Evolutionary conservation across 768 basidiomycete species (phyloP), one percentile per base, ranked within the genome.

Genomic region (Rhodotorula babjevae): DNA sequence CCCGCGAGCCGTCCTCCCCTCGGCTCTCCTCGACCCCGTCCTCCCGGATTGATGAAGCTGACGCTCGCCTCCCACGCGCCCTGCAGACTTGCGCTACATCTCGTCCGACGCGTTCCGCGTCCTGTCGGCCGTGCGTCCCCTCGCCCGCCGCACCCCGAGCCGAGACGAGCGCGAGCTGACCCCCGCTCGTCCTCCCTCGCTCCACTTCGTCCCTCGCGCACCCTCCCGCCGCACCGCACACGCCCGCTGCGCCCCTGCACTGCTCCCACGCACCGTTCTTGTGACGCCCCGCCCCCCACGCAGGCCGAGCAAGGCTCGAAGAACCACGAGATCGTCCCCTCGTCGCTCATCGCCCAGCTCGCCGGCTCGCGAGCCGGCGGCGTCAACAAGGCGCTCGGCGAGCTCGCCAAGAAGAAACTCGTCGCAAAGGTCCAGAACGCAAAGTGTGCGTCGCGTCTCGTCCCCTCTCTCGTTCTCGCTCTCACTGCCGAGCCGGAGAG

Each of bases 301-400:
- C 77, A 97, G 94, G 91, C 91, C 49, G 96, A 99, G 83, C 92
- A 95, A 85, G 96, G 95, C 29, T 93, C 91, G 9, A 96, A 96
- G 84, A 98, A 98, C 80, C 96, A 99, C 79, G 91, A 98, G 81
- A 86, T 96, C 50, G 94, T 99, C 23, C 96, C 96, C 6, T 88
- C 90, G 15, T 82, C 86, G 0, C 86, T 98, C 76, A 91, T 98
- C 73, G 88, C 90, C 9, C 92, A 95, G 81, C 90, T 98, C 56
- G 93, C 93, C 7, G 91, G 92, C n/a, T 83, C 97, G 57, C 85
- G 93, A 49, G 89, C 88, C 69, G 96, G 96, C 59, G 93, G 93
- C 10, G 90, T 95, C 60, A 95, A 93, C 84, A 99, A 97, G 81
- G 82, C 90, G 57, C 85, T 98, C 66, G 93, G 92, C 9, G 87